phyloP scores from a whole-genome alignment of 768 basidiomycete genomes.

The Kwoniella bestiolae region DNA sequence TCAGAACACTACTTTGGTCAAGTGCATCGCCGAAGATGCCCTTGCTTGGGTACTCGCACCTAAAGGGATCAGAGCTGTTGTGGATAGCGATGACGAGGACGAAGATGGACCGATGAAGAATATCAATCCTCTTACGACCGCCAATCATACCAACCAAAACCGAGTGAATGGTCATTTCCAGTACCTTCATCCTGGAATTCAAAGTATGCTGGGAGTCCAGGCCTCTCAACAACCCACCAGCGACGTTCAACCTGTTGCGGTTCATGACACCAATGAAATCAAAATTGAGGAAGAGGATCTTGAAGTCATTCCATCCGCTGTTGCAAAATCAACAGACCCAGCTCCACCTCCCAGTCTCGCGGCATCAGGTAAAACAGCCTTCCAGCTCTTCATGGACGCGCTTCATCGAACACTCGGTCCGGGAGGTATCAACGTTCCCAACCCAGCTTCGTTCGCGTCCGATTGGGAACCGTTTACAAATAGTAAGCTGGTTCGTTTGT shows the following conservation, averaged over 20 bases:
- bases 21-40: conserved; percentile 31
- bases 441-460: background rate
- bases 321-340: too few species aligned
- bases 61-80: background rate
- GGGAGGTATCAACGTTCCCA: conserved; percentile 1
- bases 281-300: conserved; percentile 9
- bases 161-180: background rate
- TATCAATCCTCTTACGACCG: background rate
- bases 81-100: conserved; percentile 11
- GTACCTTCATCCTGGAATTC: background rate
- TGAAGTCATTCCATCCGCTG: background rate
- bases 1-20: conserved; percentile 34
- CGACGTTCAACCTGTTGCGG: background rate
- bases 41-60: conserved; percentile 39
- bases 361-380: background rate
- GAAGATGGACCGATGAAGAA: background rate
- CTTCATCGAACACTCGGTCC: conserved; percentile 10
- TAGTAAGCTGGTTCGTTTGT: conserved; percentile 3
- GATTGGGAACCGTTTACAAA: conserved; percentile 9
- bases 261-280: background rate
- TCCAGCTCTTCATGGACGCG: background rate
- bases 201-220: background rate
- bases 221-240: background rate
- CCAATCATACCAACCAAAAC: background rate
- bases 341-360: too few species aligned